Percentiles rank a stretch among this genome's conserved stretches.
Conservation (phyloP, 768 basidiomycete species). For the Suillus americanus region DNA sequence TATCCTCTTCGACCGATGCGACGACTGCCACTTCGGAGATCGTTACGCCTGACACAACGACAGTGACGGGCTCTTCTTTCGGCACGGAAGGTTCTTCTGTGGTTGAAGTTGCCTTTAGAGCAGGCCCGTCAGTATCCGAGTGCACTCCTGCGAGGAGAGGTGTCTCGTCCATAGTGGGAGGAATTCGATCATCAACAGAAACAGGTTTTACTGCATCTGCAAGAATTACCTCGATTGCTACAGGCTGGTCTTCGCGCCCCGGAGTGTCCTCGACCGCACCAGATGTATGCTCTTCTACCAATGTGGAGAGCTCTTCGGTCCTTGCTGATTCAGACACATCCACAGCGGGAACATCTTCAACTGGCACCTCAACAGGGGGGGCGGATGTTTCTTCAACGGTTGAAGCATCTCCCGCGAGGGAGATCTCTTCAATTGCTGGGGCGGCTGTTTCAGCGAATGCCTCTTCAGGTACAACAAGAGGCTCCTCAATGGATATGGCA, state of each 20-base stretch:
- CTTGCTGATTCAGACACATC: background rate
- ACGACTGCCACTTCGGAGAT: background rate
- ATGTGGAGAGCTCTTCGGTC: background rate
- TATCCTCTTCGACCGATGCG: slow-evolving; percentile 8
- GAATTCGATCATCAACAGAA: background rate
- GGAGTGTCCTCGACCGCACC: background rate
- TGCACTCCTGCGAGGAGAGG: background rate
- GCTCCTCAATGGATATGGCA: background rate
- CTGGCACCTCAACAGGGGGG: background rate
- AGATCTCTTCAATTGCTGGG: background rate
- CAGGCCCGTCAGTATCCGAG: slow-evolving; percentile 1
- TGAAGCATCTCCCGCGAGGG: background rate
- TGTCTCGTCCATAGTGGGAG: slow-evolving; percentile 5
- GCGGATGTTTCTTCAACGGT: background rate
- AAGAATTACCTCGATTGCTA: slow-evolving; percentile 8
- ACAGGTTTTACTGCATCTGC: background rate
- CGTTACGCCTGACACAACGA: background rate
- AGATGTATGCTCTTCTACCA: background rate
- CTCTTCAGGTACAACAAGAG: slow-evolving; percentile 1
- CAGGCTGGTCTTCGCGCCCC: slow-evolving; percentile 2
- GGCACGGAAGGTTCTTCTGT: background rate
- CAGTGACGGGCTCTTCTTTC: background rate
- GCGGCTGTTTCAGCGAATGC: background rate
- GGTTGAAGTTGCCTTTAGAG: background rate
- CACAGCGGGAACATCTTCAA: background rate